phyloP scores from a whole-genome alignment of 805 yeast species.

The Saccharomyces mikatae region DNA sequence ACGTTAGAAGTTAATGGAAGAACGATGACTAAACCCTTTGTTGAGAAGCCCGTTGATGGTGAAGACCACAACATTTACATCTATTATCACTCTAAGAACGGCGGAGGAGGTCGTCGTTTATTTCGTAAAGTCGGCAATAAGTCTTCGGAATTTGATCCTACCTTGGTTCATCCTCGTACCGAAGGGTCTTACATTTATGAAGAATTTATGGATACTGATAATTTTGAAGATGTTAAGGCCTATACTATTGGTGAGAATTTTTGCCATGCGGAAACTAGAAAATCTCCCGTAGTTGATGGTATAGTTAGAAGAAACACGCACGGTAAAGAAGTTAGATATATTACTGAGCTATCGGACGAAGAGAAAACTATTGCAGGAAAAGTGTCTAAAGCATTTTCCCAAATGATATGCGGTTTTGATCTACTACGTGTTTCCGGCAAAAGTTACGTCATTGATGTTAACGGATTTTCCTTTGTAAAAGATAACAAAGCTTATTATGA shows the following conservation, averaged over 20 bases:
- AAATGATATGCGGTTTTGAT: slow-evolving; percentile 96
- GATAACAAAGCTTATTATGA: slow-evolving; percentile 85
- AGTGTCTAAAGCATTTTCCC: slow-evolving; percentile 71
- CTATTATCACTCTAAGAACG: slow-evolving; percentile 77
- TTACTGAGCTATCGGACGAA: slow-evolving; percentile 66
- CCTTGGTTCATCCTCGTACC: slow-evolving; percentile 63
- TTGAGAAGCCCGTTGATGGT: slow-evolving; percentile 97
- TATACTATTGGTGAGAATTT: slow-evolving; percentile 87
- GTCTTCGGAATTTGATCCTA: slow-evolving; percentile 90
- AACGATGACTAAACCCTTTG: slow-evolving; percentile 78
- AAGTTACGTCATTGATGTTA: slow-evolving; percentile 92
- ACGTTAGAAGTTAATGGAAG: slow-evolving; percentile 69
- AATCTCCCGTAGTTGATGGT: slow-evolving; percentile 99
- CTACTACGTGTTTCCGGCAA: slow-evolving; percentile 79
- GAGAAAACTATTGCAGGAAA: slow-evolving; percentile 76
- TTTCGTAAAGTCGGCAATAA: slow-evolving; percentile 96
- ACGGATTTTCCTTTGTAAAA: slow-evolving; percentile 95
- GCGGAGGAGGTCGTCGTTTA: slow-evolving; percentile 94
- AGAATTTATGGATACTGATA: slow-evolving; percentile 94
- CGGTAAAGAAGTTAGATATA: slow-evolving; percentile 90
- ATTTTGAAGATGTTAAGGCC: slow-evolving; percentile 96
- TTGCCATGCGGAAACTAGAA: slow-evolving; percentile 97
- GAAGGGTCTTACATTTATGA: slow-evolving; percentile 90
- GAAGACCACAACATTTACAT: slow-evolving; percentile 96
- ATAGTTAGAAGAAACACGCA: slow-evolving; percentile 94